These are phyloP conservation scores for Phellopilus nigrolimitatus DNA, from an alignment of 1,284 basidiomycete genomes.

Conservation along the genomic window DNA sequence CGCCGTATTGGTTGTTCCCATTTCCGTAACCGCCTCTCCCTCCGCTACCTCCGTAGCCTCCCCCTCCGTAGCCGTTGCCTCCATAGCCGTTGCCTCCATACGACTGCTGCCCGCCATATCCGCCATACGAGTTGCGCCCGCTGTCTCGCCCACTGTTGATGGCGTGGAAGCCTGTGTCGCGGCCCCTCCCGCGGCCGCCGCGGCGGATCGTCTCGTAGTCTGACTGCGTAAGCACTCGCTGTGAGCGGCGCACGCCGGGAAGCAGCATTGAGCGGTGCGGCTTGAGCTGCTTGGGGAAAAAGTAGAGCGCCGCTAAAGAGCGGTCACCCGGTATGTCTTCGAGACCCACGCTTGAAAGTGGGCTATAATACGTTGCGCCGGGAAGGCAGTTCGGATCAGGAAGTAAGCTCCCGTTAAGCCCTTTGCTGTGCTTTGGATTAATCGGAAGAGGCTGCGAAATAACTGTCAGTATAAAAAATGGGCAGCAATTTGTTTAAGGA, in stretches of 20 bases:
- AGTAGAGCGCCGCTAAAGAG: constrained; percentile 84
- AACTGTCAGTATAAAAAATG: constrained; percentile 21
- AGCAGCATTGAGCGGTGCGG: constrained; percentile 87
- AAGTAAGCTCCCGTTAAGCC: constrained; percentile 76
- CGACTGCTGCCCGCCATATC: constrained; percentile 24
- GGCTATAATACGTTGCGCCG: constrained; percentile 84
- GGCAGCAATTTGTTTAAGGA: constrained; percentile 20
- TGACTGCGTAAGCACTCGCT: constrained; percentile 58
- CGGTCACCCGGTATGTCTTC: constrained; percentile 84
- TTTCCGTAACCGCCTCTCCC: constrained; percentile 20
- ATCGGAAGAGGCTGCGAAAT: constrained; percentile 56
- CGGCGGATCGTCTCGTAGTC: constrained; percentile 69
- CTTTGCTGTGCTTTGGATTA: constrained; percentile 66
- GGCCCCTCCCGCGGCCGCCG: constrained; percentile 37
- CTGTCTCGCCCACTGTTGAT: constrained; percentile 25
- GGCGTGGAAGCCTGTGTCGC: constrained; percentile 24
- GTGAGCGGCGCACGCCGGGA: constrained; percentile 62
- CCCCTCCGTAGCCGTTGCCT: too few species aligned
- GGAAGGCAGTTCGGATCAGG: constrained; percentile 89
- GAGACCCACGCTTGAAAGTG: constrained; percentile 52
- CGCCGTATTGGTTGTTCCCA: constrained; percentile 12
- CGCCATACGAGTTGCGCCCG: constrained; percentile 13
- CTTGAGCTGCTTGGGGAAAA: constrained; percentile 81
- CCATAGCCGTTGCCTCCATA: constrained; percentile 22
- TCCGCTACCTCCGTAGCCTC: constrained; percentile 21